Evolutionary conservation across 1,284 basidiomycete genomes (phyloP).

Genomic region (Boletus hoseneyae): DNA sequence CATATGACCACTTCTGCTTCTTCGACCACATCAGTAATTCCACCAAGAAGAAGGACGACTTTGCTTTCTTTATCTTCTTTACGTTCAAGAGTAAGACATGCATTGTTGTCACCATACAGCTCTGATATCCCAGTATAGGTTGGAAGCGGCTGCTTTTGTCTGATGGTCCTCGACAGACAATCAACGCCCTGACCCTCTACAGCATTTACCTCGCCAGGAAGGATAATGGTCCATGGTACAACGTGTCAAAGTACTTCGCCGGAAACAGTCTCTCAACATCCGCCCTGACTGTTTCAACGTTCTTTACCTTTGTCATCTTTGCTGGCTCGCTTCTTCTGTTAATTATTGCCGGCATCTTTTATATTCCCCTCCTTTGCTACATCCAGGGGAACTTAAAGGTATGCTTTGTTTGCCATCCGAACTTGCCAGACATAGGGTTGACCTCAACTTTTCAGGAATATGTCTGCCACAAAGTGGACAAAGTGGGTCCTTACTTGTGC

Average conservation of each 20-base stretch:
- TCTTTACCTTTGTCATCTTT: conserved; percentile 90
- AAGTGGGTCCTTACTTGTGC: conserved; percentile 46
- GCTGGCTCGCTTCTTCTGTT: conserved; percentile 80
- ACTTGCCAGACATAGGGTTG: conserved; percentile 1
- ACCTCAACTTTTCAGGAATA: conserved; percentile 67
- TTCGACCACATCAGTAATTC: conserved; percentile 96
- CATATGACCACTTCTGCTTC: conserved; percentile 97
- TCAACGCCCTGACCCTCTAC: conserved; percentile 93
- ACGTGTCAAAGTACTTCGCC: conserved; percentile 65
- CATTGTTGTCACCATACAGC: conserved; percentile 8
- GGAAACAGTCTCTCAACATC: conserved; percentile 74
- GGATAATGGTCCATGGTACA: conserved; percentile 63
- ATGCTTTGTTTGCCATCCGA: conserved; percentile 10
- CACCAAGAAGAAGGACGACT: conserved; percentile 94
- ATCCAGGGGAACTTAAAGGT: conserved; percentile 96
- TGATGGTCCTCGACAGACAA: conserved; percentile 96
- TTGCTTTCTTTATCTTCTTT: conserved; percentile 99
- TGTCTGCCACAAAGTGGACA: conserved; percentile 98
- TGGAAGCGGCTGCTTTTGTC: conserved; percentile 95
- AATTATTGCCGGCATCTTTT: conserved; percentile 81
- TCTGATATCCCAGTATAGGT: conserved; percentile 44
- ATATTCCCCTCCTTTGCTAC: conserved; percentile 90
- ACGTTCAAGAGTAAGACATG: conserved; percentile 86
- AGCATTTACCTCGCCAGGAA: conserved; percentile 83
- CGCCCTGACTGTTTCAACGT: conserved; percentile 81